A percentile compares a stretch with the other conserved stretches of the same genome.
phyloP scores from a whole-genome alignment of 306 rosid species.

The Albizia julibrissin region DNA sequence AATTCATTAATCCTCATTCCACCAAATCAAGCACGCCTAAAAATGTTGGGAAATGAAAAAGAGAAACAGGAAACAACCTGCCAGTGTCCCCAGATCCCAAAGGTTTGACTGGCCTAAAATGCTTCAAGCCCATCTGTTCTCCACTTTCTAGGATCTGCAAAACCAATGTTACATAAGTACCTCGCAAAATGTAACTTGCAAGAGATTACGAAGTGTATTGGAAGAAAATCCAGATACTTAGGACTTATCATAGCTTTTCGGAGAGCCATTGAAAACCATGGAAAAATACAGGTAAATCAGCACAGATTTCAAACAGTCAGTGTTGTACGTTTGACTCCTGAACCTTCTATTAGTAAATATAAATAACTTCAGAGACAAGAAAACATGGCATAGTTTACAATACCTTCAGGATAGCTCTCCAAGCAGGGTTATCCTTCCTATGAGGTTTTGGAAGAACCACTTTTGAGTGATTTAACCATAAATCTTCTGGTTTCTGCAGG shows the following conservation, averaged over 20 bases:
- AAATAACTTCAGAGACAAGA: not conserved
- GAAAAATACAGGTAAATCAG: not conserved
- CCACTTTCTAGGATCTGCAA: slow-evolving; percentile 76
- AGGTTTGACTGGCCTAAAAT: slow-evolving; percentile 85
- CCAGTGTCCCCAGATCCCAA: slow-evolving; percentile 98
- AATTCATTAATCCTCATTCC: not conserved
- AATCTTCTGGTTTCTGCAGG: slow-evolving; percentile 93
- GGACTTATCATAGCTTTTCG: slow-evolving; percentile 2
- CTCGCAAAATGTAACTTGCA: not conserved
- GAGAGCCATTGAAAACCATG: slow-evolving; percentile 1
- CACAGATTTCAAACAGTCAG: not conserved
- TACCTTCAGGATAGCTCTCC: slow-evolving; percentile 89
- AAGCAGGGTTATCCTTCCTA: slow-evolving; percentile 64
- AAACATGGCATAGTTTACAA: not conserved
- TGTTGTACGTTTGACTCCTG: slow-evolving; percentile 21
- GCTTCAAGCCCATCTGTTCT: slow-evolving; percentile 77
- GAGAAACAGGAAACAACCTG: slow-evolving; percentile 50
- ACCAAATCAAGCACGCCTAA: slow-evolving; percentile 1
- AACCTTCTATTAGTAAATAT: not conserved
- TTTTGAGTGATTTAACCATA: slow-evolving; percentile 92
- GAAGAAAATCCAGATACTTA: slow-evolving; percentile 25
- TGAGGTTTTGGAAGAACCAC: slow-evolving; percentile 88
- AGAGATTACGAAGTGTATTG: slow-evolving; percentile 21
- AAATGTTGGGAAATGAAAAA: slow-evolving; percentile 26
- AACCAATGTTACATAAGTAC: slow-evolving; percentile 35